Conservation (phyloP, 2,329 filamentous ascomycete species). For the Seiridium cupressi region DNA sequence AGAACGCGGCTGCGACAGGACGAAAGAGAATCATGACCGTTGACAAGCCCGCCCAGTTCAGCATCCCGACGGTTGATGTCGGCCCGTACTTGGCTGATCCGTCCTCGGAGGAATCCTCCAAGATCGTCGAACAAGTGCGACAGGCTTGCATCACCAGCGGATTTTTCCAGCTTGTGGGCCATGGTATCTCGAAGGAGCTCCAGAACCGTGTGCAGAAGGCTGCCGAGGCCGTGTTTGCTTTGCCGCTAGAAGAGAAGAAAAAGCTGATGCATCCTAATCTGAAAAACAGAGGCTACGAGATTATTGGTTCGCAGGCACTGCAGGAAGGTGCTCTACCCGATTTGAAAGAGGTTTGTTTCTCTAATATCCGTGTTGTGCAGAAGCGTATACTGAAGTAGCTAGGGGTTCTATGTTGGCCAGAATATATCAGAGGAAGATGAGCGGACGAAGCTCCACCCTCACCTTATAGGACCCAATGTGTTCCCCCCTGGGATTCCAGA, state of each 20-base stretch:
- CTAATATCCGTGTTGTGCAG: neutral
- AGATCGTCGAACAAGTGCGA: conserved; percentile 27
- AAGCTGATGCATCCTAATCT: conserved; percentile 35
- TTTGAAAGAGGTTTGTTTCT: conserved; percentile 38
- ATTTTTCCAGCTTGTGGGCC: conserved; percentile 52
- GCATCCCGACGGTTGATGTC: conserved; percentile 31
- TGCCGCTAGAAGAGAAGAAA: conserved; percentile 44
- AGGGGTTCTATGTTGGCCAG: conserved; percentile 22
- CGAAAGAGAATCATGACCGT: neutral
- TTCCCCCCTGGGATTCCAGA: conserved; percentile 16
- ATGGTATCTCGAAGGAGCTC: conserved; percentile 38
- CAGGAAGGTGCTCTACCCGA: conserved; percentile 43
- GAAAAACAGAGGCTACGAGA: conserved; percentile 48
- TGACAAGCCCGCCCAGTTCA: conserved; percentile 17
- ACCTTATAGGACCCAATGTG: conserved; percentile 20
- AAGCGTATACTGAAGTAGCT: neutral
- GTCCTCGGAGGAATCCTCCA: conserved; percentile 19
- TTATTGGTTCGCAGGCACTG: conserved; percentile 42
- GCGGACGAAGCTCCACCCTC: conserved; percentile 14
- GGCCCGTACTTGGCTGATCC: conserved; percentile 28
- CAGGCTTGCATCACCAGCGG: conserved; percentile 39
- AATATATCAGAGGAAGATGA: conserved; percentile 15
- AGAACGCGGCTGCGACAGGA: too few relatives aligned
- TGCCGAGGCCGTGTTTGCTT: conserved; percentile 44
- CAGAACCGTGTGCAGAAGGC: conserved; percentile 39